Evolutionary conservation across 441 rosid genomes (phyloP).

Genomic region (Erysimum pusillum): DNA sequence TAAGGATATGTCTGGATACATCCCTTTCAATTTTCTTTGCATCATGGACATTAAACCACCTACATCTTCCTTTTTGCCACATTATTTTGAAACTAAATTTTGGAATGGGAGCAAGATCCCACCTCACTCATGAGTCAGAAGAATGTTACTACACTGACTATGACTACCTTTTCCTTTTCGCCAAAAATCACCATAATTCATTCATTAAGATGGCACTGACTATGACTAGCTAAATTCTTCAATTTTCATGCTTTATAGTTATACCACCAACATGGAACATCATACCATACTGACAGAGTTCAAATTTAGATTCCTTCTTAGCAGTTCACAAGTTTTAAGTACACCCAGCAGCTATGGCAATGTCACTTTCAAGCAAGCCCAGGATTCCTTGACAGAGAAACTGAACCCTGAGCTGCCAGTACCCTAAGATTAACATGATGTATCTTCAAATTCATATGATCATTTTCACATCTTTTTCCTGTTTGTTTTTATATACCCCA

Average conservation of each 20-base stretch:
- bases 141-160: slow-evolving; percentile 17
- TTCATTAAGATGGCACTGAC: not conserved
- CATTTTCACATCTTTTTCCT: slow-evolving; percentile 9
- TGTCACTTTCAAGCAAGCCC: slow-evolving; percentile 7
- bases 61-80: slow-evolving; percentile 8
- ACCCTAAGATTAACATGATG: slow-evolving; percentile 23
- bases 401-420: not conserved
- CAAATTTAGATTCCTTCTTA: slow-evolving; percentile 19
- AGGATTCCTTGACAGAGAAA: not conserved
- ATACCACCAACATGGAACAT: slow-evolving; percentile 8
- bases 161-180: not conserved
- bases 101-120: not conserved
- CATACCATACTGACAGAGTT: not conserved
- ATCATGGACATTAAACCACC: slow-evolving; percentile 16
- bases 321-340: not conserved
- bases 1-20: slow-evolving; percentile 16
- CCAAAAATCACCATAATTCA: not conserved
- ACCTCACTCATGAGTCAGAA: not conserved
- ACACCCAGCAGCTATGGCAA: slow-evolving; percentile 7
- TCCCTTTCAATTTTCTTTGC: not conserved
- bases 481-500: not conserved
- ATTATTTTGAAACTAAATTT: slow-evolving; percentile 4
- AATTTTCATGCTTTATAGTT: not conserved
- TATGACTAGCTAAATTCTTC: slow-evolving; percentile 11
- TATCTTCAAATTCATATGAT: not conserved